These are phyloP conservation scores for Penicillium desertorum DNA, from an alignment of 495 filamentous ascomycete genomes.

Conservation along the genomic window DNA sequence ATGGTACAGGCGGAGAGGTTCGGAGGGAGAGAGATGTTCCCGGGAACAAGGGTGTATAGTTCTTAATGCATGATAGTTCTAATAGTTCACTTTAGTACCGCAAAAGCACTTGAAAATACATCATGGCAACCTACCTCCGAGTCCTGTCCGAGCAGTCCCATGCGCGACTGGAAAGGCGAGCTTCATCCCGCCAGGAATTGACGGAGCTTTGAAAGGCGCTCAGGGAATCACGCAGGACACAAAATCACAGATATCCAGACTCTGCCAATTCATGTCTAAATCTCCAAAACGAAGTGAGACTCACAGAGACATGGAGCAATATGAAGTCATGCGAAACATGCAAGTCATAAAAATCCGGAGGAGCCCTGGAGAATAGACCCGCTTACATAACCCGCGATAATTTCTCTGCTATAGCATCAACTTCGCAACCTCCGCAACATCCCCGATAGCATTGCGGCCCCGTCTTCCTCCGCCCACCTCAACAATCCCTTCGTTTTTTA, in stretches of 20 bases:
- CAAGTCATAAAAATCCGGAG: slow-evolving; percentile 17
- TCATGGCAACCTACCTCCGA: slow-evolving; percentile 24
- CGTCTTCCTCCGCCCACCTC: slow-evolving; percentile 1
- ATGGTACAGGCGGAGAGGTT: slow-evolving; percentile 10
- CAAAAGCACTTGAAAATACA: neutral
- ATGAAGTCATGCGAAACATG: slow-evolving; percentile 13
- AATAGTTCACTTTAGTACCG: neutral
- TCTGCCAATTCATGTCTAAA: slow-evolving; percentile 12
- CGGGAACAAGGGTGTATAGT: neutral
- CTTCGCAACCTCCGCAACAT: slow-evolving; percentile 18
- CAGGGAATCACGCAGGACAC: slow-evolving; percentile 13
- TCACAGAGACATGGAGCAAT: neutral
- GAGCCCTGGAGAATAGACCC: slow-evolving; percentile 11
- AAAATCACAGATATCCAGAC: slow-evolving; percentile 1
- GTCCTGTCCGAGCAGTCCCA: slow-evolving; percentile 19
- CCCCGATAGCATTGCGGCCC: slow-evolving; percentile 13
- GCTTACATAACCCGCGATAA: slow-evolving; percentile 36
- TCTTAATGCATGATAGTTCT: slow-evolving; percentile 9
- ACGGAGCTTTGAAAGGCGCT: slow-evolving; percentile 13
- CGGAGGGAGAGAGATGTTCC: neutral
- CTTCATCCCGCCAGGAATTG: slow-evolving; percentile 32
- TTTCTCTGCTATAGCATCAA: slow-evolving; percentile 33
- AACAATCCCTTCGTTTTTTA: neutral
- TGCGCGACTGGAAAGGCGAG: slow-evolving; percentile 30
- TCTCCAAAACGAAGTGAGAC: slow-evolving; percentile 18